Conservation (phyloP, 345 rosid species). For the Stellera chamaejasme region DNA sequence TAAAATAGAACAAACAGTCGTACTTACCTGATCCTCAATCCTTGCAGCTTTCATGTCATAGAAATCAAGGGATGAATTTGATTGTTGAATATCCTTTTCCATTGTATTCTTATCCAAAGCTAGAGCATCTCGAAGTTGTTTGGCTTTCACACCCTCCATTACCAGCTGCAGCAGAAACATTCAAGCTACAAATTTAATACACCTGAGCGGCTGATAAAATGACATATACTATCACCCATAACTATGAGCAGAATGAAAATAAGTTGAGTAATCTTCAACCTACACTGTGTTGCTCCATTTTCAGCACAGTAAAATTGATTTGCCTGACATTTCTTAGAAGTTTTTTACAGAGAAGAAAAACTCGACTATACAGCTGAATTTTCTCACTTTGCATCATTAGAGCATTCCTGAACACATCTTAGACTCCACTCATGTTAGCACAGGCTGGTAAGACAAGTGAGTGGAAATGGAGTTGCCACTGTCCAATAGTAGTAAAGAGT, state of each 20-base stretch:
- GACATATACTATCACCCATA: too few species aligned
- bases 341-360: not conserved
- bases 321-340: not conserved
- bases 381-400: too few species aligned
- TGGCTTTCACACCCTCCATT: constrained; percentile 71
- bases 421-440: too few species aligned
- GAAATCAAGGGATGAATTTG: constrained; percentile 54
- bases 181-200: constrained; percentile 15
- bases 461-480: too few species aligned
- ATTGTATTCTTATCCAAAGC: constrained; percentile 47
- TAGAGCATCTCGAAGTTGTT: constrained; percentile 60
- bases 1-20: not conserved
- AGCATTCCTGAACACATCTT: too few species aligned
- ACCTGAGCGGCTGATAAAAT: not conserved
- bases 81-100: constrained; percentile 70
- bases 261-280: too few species aligned
- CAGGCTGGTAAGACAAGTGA: too few species aligned
- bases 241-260: too few species aligned
- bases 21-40: constrained; percentile 83
- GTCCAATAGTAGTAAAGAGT: too few species aligned
- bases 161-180: constrained; percentile 52
- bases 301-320: too few species aligned
- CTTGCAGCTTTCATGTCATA: constrained; percentile 54
- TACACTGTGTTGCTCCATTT: too few species aligned
- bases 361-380: not conserved